Base-by-base conservation (phyloP, 352 stramenopile species). In the Pythium aquatile region DNA sequence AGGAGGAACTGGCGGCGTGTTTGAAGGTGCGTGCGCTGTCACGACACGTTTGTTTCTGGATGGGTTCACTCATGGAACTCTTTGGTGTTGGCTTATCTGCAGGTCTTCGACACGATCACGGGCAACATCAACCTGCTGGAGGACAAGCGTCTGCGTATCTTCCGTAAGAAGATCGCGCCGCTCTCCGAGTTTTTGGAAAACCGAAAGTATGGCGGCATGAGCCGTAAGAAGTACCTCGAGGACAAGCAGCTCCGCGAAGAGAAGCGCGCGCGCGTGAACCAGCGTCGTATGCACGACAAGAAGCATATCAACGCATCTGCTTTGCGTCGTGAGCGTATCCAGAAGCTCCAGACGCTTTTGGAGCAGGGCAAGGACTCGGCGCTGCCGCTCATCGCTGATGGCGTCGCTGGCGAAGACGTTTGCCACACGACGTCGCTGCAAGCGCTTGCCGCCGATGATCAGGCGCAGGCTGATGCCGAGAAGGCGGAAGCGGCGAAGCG, bases 231-330 rank as follows among this genome's bases (percentile, higher is more conserved):
- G 63, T 96, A 94, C 70, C 63, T 96, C 10, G 85, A 96, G 49
- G 87, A 96, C 70, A 94, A 96, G 70, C 82, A 91, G 37, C 75
- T 96, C 46, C 78, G 82, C 35, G 85, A 93, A 46, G 87, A 96
- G 57, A 96, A 96, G 61, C 85, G 85, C 3, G 87, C 87, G 42
- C 85, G 87, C 6, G 63, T 87, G 32, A 93, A 94, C 68, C 84
- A 94, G 75, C 81, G 83, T 58, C 90, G 89, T 66, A 94, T 96
- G 85, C 86, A 93, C 61, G 87, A 98, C 76, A 84, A 88, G 56
- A 97, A 97, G 58, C 94, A 98, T 72, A 96, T 98, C 70, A 97
- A 97, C 54, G 83, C 79, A 49, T 98, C 94, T 7, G 77, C 88
- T 58, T 68, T 98, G 52, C 83, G 96, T 52, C 85, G 84, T 52